These are phyloP conservation scores for Discostella stelligeroides DNA, from an alignment of 108 stramenopile genomes.

Conservation along the genomic window DNA sequence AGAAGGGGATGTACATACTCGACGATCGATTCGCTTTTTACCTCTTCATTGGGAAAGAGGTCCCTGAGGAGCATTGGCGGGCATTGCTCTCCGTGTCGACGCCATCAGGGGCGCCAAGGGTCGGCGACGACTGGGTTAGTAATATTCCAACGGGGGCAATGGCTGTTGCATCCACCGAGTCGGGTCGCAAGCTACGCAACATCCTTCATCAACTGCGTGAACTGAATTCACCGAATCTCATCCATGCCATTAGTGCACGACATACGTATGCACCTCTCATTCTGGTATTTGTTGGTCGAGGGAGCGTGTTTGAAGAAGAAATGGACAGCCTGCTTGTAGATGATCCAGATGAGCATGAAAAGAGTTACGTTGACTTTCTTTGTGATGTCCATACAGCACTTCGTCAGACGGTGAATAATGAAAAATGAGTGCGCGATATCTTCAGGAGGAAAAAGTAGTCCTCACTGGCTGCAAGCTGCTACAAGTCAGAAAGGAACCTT, in stretches of 20 bases:
- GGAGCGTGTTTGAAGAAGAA: constrained; percentile 55
- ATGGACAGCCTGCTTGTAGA: constrained; percentile 59
- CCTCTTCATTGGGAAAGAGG: constrained; percentile 60
- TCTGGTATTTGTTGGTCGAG: constrained; percentile 48
- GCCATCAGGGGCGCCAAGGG: background rate
- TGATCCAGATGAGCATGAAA: constrained; percentile 51
- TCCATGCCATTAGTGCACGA: constrained; percentile 33
- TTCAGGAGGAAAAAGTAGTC: too few species aligned
- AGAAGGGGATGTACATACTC: constrained; percentile 65
- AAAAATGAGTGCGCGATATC: too few species aligned
- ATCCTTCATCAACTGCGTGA: constrained; percentile 38
- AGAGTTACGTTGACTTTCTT: constrained; percentile 59
- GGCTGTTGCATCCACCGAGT: constrained; percentile 26
- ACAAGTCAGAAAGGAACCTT: too few species aligned
- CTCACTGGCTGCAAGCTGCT: too few species aligned
- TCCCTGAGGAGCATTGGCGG: constrained; percentile 42
- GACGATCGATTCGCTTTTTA: constrained; percentile 64
- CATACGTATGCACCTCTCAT: constrained; percentile 48
- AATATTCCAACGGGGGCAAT: constrained; percentile 33
- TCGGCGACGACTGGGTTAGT: constrained; percentile 9
- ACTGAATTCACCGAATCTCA: constrained; percentile 38
- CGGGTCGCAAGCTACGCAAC: constrained; percentile 39
- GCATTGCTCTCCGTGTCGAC: constrained; percentile 34
- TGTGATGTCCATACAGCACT: constrained; percentile 49
- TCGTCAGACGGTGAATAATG: constrained; percentile 16